phyloP scores from a whole-genome alignment of 2,329 filamentous ascomycete species.

The Beauveria asiatica region DNA sequence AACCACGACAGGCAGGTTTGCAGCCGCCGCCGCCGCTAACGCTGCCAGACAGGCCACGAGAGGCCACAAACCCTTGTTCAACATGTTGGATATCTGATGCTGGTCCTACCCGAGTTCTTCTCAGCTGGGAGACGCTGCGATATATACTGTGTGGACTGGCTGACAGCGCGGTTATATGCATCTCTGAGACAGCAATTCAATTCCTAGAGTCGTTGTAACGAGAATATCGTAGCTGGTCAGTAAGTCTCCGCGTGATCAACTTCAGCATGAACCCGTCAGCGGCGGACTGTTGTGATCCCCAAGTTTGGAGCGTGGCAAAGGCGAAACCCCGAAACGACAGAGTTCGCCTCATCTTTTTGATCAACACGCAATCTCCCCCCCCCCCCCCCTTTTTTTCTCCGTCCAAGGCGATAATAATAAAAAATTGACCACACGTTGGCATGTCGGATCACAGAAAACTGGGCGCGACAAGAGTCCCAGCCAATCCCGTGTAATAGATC shows the following conservation, averaged over 20 bases:
- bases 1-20: background rate
- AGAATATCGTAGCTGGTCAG: background rate
- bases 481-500: conserved; percentile 8
- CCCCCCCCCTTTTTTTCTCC: background rate
- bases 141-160: background rate
- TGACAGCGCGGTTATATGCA: background rate
- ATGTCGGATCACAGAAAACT: background rate
- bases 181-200: background rate
- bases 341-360: too few relatives aligned
- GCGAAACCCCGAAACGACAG: background rate
- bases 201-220: too few relatives aligned
- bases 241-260: background rate
- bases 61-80: background rate
- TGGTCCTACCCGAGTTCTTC: background rate
- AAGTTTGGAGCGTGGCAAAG: background rate
- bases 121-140: background rate
- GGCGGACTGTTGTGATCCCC: background rate
- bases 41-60: background rate
- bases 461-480: background rate
- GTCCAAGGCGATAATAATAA: background rate
- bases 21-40: background rate
- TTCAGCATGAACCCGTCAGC: background rate
- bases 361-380: background rate
- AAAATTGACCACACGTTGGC: background rate
- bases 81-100: background rate